phyloP scores from a whole-genome alignment of 2,329 filamentous ascomycete species.

The Alternaria metachromatica region DNA sequence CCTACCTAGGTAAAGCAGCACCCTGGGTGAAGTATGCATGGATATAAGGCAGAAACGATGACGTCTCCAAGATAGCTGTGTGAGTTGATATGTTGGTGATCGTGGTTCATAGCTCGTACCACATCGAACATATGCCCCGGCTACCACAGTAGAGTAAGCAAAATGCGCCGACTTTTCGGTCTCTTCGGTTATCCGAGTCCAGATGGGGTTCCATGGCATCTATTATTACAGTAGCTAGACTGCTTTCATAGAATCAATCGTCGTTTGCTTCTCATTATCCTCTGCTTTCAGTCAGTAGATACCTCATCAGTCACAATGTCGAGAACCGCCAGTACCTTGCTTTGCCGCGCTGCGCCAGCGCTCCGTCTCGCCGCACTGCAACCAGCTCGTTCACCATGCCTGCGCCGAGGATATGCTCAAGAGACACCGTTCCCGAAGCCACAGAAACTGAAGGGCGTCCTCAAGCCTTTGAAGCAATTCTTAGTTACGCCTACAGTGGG shows the following conservation, averaged over 20 bases:
- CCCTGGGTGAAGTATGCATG: not conserved
- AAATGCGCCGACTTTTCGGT: slow-evolving; percentile 5
- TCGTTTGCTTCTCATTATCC: not conserved
- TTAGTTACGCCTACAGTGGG: slow-evolving; percentile 9
- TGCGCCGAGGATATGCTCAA: slow-evolving; percentile 8
- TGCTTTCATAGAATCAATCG: not conserved
- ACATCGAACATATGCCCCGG: slow-evolving; percentile 2
- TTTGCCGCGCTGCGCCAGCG: not conserved
- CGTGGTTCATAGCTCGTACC: not conserved
- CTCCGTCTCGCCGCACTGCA: not conserved
- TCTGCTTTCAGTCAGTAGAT: not conserved
- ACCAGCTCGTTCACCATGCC: slow-evolving; percentile 1
- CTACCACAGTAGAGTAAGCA: not conserved
- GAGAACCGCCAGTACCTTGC: slow-evolving; percentile 1
- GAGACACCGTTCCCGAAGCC: slow-evolving; percentile 9
- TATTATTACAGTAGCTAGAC: slow-evolving; percentile 4
- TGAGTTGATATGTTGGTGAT: not conserved
- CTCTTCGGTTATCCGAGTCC: not conserved
- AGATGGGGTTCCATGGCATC: not conserved
- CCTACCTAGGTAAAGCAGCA: not conserved
- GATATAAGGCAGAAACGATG: not conserved
- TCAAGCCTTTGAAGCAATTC: slow-evolving; percentile 8
- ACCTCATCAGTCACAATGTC: slow-evolving; percentile 4
- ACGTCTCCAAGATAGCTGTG: not conserved
- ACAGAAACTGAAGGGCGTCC: slow-evolving; percentile 6